Evolutionary conservation across 2,329 filamentous ascomycete genomes (phyloP), one percentile per base, ranked within the genome.

Genomic region (Teratosphaeria destructans): DNA sequence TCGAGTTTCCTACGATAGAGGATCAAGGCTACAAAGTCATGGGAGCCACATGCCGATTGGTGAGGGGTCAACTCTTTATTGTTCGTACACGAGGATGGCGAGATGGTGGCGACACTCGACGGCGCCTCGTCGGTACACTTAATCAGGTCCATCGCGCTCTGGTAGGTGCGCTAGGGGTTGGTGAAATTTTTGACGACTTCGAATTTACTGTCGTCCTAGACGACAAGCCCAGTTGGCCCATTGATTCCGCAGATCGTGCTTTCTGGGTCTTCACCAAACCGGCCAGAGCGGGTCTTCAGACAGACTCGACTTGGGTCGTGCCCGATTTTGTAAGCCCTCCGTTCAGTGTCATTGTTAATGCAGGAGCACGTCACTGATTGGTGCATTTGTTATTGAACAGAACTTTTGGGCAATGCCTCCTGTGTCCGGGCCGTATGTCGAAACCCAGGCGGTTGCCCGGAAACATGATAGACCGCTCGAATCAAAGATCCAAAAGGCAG

Each of bases 401-500:
- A 79, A 78, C 35, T 81, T 78, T 70, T 82, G 78, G 77, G 73
- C 76, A 8, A 81, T 77, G 74, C 78, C 66, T 19, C 66, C 66
- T 6, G 66, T 68, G 1, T 64, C 65, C 2, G 65, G 63, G 7
- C 58, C 64, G 1, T 70, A 65, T 35, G 63, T 61, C 29, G 67
- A 70, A 26, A 65, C 61, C 10, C 62, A 66, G 37, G 65, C 67
- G 7, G 64, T 65, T 47, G 32, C 39, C 64, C 32, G 64, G 65
- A 26, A 62, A 64, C 39, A 69, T 52, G 56, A 57, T 52, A n/a
- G 23, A 23, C 37, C 37, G 1, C n/a, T 67, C 58, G 59, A 74
- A 76, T 62, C 62, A 23, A 81, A 81, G 62, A 72, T 73, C 59
- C 74, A 75, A 12, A 73, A 79, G 64, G 70, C 80, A 3, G 71